Percentiles rank a stretch among this genome's conserved stretches.
Conservation (phyloP, 1,139 yeast species). For the Yamadazyma atlantica region DNA sequence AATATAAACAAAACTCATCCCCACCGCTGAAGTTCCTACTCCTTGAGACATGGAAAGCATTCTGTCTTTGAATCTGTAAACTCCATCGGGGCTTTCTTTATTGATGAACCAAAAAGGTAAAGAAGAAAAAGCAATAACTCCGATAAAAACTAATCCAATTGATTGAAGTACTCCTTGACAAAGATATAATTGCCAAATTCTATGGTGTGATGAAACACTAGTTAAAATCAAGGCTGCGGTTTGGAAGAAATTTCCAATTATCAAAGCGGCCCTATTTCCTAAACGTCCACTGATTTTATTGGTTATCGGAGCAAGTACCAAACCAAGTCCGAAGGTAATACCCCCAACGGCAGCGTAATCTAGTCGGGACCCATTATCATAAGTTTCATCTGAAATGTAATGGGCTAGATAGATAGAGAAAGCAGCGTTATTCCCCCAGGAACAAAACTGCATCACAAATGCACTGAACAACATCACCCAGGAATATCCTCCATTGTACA, state of each 20-base stretch:
- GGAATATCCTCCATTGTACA: conserved; percentile 40
- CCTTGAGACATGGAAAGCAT: conserved; percentile 52
- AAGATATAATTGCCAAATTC: conserved; percentile 33
- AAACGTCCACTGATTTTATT: conserved; percentile 28
- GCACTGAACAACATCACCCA: conserved; percentile 37
- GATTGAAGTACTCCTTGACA: conserved; percentile 32
- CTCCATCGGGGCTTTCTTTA: conserved; percentile 1
- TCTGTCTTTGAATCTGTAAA: conserved; percentile 39
- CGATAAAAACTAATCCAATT: conserved; percentile 26
- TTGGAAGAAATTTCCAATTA: conserved; percentile 37
- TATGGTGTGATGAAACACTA: conserved; percentile 33
- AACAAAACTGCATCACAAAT: conserved; percentile 31
- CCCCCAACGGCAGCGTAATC: conserved; percentile 28
- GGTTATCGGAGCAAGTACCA: conserved; percentile 24
- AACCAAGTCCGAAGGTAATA: conserved; percentile 19
- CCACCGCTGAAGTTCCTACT: conserved; percentile 54
- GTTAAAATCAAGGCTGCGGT: conserved; percentile 46
- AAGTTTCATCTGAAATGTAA: conserved; percentile 28
- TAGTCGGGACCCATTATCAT: conserved; percentile 17
- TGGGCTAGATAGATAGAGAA: conserved; percentile 43
- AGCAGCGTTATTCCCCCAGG: conserved; percentile 48
- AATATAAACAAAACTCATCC: conserved; percentile 22
- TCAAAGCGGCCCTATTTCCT: conserved; percentile 30
- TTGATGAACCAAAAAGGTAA: conserved; percentile 63
- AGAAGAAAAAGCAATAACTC: conserved; percentile 37